Conservation (phyloP, 192 early-diverging fungal genomes). For the Backusella australiensis region DNA sequence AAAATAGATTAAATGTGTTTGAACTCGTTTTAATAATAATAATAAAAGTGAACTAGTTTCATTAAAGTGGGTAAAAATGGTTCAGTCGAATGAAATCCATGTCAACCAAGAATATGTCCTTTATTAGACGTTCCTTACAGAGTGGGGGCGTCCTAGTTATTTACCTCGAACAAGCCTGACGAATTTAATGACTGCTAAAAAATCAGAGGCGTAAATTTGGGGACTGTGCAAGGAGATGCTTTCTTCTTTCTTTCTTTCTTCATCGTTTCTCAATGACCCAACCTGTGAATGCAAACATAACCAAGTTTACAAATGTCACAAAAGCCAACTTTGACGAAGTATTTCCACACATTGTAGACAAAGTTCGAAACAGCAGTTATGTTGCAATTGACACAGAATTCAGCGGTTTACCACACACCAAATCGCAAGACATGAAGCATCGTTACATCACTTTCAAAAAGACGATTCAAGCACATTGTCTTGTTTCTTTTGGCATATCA, state of each 20-base stretch:
- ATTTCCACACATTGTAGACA: slow-evolving; percentile 42
- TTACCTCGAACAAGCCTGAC: no score
- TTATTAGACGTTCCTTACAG: no score
- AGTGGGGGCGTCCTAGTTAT: no score
- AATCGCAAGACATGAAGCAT: slow-evolving; percentile 70
- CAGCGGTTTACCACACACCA: slow-evolving; percentile 67
- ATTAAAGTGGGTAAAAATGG: no score
- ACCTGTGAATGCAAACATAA: neutral
- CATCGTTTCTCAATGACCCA: neutral
- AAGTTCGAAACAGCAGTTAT: slow-evolving; percentile 59
- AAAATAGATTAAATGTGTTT: no score
- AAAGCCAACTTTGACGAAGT: slow-evolving; percentile 54
- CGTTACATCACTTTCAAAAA: slow-evolving; percentile 75
- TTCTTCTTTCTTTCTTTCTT: neutral
- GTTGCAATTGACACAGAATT: slow-evolving; percentile 92
- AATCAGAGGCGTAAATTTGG: no score
- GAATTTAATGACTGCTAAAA: no score
- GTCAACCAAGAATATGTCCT: no score
- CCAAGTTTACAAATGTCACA: slow-evolving; percentile 65
- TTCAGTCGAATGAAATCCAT: no score
- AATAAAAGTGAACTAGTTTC: no score
- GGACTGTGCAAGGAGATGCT: neutral
- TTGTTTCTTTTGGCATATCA: slow-evolving; percentile 84
- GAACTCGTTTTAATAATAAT: no score
- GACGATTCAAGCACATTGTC: slow-evolving; percentile 70